A percentile compares a stretch with the other conserved stretches of the same genome.
phyloP scores from a whole-genome alignment of 139 green algal genomes.

The Coelastrella sp. region DNA sequence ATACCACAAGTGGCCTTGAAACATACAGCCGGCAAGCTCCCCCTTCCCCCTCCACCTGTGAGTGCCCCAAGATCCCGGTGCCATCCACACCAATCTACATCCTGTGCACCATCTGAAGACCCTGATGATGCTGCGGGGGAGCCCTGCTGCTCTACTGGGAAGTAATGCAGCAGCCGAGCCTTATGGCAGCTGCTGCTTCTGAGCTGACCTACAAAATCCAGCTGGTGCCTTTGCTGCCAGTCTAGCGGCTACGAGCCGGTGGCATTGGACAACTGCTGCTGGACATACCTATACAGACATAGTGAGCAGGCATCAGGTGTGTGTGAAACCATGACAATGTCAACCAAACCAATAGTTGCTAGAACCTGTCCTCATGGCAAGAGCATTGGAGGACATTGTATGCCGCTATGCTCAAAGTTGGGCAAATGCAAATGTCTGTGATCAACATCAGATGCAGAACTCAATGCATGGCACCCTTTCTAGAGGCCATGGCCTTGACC shows the following conservation, averaged over 20 bases:
- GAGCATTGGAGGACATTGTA: too few relatives aligned
- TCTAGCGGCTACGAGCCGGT: not conserved
- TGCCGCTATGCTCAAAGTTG: too few relatives aligned
- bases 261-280: slow-evolving; percentile 38
- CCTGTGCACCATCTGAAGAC: not conserved
- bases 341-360: too few relatives aligned
- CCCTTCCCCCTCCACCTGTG: slow-evolving; percentile 57
- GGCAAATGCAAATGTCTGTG: too few relatives aligned
- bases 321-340: too few relatives aligned
- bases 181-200: slow-evolving; percentile 45
- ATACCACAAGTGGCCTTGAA: not conserved
- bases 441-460: too few relatives aligned
- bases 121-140: too few relatives aligned
- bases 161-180: slow-evolving; percentile 86
- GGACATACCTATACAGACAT: slow-evolving; percentile 35
- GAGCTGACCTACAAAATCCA: slow-evolving; percentile 39
- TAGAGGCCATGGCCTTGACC: too few relatives aligned
- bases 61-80: slow-evolving; percentile 83
- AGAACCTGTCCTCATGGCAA: too few relatives aligned
- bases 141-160: slow-evolving; percentile 45
- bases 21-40: not conserved
- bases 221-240: not conserved
- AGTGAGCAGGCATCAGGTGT: not conserved
- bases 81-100: slow-evolving; percentile 82
- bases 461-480: too few relatives aligned